Percentiles rank a stretch among this genome's conserved stretches.
phyloP scores from a whole-genome alignment of 768 basidiomycete genomes.

The Suillus lakei region DNA sequence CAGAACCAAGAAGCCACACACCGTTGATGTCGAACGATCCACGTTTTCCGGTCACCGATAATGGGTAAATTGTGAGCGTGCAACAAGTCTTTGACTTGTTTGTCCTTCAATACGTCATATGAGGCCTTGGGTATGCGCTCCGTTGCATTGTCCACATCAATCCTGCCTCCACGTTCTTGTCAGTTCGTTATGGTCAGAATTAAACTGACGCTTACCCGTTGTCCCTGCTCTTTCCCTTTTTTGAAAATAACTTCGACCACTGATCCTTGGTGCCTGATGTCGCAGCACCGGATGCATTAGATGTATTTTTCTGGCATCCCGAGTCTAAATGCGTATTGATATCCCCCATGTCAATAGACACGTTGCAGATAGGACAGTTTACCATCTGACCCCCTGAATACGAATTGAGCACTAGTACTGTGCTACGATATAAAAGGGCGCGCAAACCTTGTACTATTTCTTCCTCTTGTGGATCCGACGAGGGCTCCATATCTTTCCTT shows the following conservation, averaged over 20 bases:
- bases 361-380: slow-evolving; percentile 66
- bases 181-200: not conserved
- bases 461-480: slow-evolving; percentile 38
- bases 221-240: slow-evolving; percentile 50
- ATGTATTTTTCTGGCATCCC: slow-evolving; percentile 26
- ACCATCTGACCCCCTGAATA: slow-evolving; percentile 43
- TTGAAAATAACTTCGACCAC: slow-evolving; percentile 51
- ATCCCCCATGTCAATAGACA: slow-evolving; percentile 44
- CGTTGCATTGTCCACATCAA: slow-evolving; percentile 38
- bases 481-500: slow-evolving; percentile 24
- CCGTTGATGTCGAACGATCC: slow-evolving; percentile 66
- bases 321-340: slow-evolving; percentile 72
- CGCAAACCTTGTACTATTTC: slow-evolving; percentile 26
- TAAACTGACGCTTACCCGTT: slow-evolving; percentile 19
- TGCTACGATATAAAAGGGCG: not conserved
- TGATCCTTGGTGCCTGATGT: slow-evolving; percentile 32
- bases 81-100: slow-evolving; percentile 60
- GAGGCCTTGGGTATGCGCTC: slow-evolving; percentile 64
- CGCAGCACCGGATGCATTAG: slow-evolving; percentile 25
- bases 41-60: slow-evolving; percentile 53
- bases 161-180: slow-evolving; percentile 17
- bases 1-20: slow-evolving; percentile 27
- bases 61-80: slow-evolving; percentile 52
- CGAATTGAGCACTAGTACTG: not conserved
- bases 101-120: slow-evolving; percentile 68